Conservation (phyloP, 2,329 filamentous ascomycete species). For the Fusarium ramigenum region DNA sequence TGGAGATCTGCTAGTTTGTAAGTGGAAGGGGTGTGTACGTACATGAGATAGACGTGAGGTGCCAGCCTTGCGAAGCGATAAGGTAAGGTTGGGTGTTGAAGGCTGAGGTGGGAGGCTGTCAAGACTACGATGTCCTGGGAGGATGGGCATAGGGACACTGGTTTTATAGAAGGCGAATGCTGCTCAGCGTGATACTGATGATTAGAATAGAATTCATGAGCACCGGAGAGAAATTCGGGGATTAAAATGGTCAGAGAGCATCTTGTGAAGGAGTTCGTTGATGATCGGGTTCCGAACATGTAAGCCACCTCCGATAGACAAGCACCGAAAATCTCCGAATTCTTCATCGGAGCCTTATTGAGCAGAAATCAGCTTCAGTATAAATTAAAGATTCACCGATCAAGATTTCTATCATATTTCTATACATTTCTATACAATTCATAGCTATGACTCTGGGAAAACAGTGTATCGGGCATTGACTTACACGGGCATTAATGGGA, state of each 20-base stretch:
- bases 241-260: not conserved
- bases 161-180: not conserved
- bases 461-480: not conserved
- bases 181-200: not conserved
- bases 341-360: not conserved
- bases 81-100: not conserved
- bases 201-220: not conserved
- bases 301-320: conserved; percentile 2
- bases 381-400: not conserved
- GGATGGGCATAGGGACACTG: not conserved
- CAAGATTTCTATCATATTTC: not conserved
- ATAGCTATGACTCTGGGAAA: not conserved
- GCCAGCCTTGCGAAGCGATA: conserved; percentile 17
- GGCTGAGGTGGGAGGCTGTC: not conserved
- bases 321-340: not conserved
- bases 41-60: no score
- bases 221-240: not conserved
- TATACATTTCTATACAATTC: not conserved
- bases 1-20: conserved; percentile 13
- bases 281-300: conserved; percentile 28
- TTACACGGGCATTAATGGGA: not conserved
- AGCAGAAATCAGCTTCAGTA: not conserved
- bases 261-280: not conserved
- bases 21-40: conserved; percentile 14
- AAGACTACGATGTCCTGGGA: not conserved